Base-by-base conservation (phyloP, 2,329 filamentous ascomycete species). In the Clonostachys rhizophaga region DNA sequence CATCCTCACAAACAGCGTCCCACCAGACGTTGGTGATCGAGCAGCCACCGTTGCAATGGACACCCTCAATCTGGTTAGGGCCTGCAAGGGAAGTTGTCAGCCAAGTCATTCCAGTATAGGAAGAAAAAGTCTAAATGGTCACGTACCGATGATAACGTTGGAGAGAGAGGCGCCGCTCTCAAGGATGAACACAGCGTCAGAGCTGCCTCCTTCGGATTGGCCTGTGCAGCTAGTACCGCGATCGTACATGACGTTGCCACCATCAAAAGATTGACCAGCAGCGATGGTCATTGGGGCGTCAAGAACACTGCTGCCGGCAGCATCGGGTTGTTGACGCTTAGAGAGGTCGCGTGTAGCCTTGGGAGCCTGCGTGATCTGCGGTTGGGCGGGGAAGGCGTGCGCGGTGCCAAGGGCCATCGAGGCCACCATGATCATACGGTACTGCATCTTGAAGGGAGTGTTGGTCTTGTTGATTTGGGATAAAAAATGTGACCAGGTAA, bases 21-120 rank as follows among this genome's bases (percentile, higher is more conserved):
- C 63, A 67, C 66, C 64, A 66, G 50, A 70, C 67, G 48, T 64
- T 65, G 54, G 60, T 63, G 30, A 63, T 49, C 9, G 58, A 64
- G 54, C 74, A 76, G 13, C 67, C 59, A 34, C 71, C 73, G 45
- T 68, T 59, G 59, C 75, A 78, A 61, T 78, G 74, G 24, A 78
- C 68, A 45, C 69, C 75, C 58, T 76, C 75, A 34, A 69, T 65
- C 50, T 76, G 65, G 48, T 71, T 67, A 14, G 64, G 55, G 40
- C 64, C 17, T 76, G 10, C 24, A 30, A 30, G 9, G 10, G 24
- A 30, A 30, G 9, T 10, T 9, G 24, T 30, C 24, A 30, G 24
- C 24, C 24, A 30, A 30, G 8, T 10, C 24, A 30, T 9, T 9
- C 9, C 10, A 30, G 24, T 4, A 30, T 30, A 30, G 24, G 24